These are phyloP conservation scores for Immersiporthe knoxdaviesiana DNA, from an alignment of 2,329 filamentous ascomycete species.

Conservation along the genomic window DNA sequence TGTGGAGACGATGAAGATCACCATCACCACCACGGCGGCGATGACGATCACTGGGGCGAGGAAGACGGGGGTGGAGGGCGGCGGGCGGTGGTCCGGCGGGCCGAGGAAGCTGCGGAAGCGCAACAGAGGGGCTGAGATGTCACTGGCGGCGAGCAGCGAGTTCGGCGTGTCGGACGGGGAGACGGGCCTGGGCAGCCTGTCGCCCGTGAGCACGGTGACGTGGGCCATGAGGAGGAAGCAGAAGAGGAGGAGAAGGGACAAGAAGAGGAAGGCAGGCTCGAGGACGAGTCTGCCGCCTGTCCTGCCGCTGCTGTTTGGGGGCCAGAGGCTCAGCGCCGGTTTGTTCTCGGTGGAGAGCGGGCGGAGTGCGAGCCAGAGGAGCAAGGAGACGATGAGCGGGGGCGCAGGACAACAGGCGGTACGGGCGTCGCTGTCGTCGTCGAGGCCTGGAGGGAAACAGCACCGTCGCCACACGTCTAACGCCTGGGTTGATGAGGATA, in stretches of 20 bases:
- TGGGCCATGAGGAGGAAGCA: conserved; percentile 14
- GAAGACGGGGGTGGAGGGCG: background rate
- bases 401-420: background rate
- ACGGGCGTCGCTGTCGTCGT: background rate
- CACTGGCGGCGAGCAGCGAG: background rate
- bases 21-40: background rate
- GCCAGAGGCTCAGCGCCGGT: conserved; percentile 17
- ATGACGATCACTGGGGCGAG: background rate
- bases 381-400: conserved; percentile 8
- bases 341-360: conserved; percentile 14
- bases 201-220: conserved; percentile 4
- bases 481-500: conserved; percentile 55
- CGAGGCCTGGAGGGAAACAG: conserved; percentile 26
- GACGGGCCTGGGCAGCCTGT: background rate
- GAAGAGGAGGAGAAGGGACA: conserved; percentile 22
- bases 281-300: conserved; percentile 19
- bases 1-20: conserved; percentile 3
- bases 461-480: conserved; percentile 37
- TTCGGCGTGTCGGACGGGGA: conserved; percentile 7
- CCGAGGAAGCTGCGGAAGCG: conserved; percentile 21
- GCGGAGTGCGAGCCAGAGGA: background rate
- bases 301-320: conserved; percentile 35
- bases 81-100: background rate
- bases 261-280: conserved; percentile 9
- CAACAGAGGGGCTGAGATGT: background rate